Evolutionary conservation across 2,329 filamentous ascomycete species (phyloP).

Genomic region (Diplodia intermedia): DNA sequence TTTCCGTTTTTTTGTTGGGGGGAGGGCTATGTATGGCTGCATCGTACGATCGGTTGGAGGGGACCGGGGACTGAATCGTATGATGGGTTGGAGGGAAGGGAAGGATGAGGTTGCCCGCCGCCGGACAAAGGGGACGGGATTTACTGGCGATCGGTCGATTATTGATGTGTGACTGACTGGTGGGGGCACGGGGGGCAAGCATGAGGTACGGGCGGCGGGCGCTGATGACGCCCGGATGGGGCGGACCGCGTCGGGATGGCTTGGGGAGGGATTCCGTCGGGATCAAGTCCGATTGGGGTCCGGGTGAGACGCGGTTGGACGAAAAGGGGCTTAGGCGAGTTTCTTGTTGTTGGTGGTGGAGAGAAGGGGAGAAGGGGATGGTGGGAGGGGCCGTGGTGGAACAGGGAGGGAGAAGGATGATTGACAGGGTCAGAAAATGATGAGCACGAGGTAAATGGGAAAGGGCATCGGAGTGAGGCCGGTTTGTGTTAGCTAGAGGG

Average conservation of each 20-base stretch:
- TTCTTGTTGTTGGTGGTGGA: background rate
- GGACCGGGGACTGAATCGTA: background rate
- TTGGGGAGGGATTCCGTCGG: background rate
- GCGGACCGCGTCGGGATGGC: background rate
- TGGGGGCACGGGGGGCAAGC: too few species aligned
- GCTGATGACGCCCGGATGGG: background rate
- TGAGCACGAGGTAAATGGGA: background rate
- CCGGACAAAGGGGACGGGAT: background rate
- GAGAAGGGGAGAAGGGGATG: background rate
- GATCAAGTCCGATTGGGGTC: constrained; percentile 1
- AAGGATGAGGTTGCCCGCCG: too few species aligned
- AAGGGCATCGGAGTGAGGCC: background rate
- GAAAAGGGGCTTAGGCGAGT: constrained; percentile 1
- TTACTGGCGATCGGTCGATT: background rate
- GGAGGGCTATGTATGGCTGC: background rate
- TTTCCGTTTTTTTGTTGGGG: background rate
- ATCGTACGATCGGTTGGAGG: background rate
- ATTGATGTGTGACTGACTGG: background rate
- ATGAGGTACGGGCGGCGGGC: background rate
- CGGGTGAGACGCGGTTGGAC: background rate
- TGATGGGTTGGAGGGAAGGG: background rate
- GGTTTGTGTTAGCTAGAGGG: background rate
- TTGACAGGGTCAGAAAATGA: background rate
- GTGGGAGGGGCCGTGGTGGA: background rate
- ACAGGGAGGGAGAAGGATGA: background rate